Evolutionary conservation across 108 stramenopile species (phyloP), one percentile per base, ranked within the genome.

Genomic region (Epithemia pelagica): DNA sequence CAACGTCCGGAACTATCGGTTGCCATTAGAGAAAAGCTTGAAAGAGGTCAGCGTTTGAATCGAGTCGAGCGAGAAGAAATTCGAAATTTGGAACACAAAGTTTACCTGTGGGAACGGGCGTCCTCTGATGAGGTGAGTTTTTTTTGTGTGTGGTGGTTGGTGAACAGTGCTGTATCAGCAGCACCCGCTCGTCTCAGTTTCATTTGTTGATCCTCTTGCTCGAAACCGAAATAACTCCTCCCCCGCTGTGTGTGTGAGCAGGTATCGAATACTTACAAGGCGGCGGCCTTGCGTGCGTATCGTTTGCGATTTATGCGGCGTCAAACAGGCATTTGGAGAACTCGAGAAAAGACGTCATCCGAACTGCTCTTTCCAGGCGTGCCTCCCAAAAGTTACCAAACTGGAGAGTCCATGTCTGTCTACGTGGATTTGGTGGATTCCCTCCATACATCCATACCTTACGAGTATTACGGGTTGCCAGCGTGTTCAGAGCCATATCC

Each of bases 391-490:
- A 72, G 79, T 23, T 92, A 86, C 68, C 8, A 0, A 2, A 52
- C 63, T 15, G 78, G 72, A 29, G 85, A 86, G 52, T 73, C 77
- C 33, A 69, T 92, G 2, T 75, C 71, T 20, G 76, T 89, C 67
- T 85, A 79, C 57, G 84, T 82, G n/a, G 92, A 94, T 62, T 62
- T 83, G 24, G 87, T 90, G 22, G 78, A 84, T 37, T 82, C 80
- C 54, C 74, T 77, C 57, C 89, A 88, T 68, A 89, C 90, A 21
- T 95, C 97, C 67, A 74, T 97, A 24, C 98, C 98, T 24, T 96
- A 84, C 74, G 90, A 94, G 61, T 98, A 94, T 67, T 98, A 99
- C 80, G 85, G 91, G 59, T 75, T 98, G 33, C 87, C 90, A 68
- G 69, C 70, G 2, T 99, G 98, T 78, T 56, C 77, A n/a, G 97